Evolutionary conservation across 352 stramenopile genomes (phyloP).

Genomic region (Paralagenidium karlingii): DNA sequence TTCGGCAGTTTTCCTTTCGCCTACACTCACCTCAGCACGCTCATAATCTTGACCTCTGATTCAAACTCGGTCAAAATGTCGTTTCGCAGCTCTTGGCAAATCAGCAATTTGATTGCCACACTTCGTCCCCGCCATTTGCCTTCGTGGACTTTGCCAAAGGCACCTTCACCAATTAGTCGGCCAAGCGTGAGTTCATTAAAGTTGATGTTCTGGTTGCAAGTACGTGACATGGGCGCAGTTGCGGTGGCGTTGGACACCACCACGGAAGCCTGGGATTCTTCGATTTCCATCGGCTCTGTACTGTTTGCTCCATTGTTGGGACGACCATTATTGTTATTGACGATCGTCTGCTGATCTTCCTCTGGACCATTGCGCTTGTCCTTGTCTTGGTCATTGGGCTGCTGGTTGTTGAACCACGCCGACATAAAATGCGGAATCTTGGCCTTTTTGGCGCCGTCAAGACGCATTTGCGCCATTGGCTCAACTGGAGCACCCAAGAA

Average conservation of each 20-base stretch:
- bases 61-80: slow-evolving; percentile 58
- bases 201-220: slow-evolving; percentile 43
- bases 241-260: background rate
- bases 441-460: slow-evolving; percentile 54
- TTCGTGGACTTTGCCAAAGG: slow-evolving; percentile 57
- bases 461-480: slow-evolving; percentile 41
- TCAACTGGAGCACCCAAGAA: slow-evolving; percentile 32
- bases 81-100: slow-evolving; percentile 44
- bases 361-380: no score
- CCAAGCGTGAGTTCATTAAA: slow-evolving; percentile 43
- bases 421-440: slow-evolving; percentile 65
- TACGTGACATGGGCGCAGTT: background rate
- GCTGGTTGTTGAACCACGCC: slow-evolving; percentile 51
- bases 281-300: background rate
- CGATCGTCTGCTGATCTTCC: slow-evolving; percentile 16
- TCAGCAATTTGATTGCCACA: slow-evolving; percentile 56
- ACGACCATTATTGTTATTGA: slow-evolving; percentile 8
- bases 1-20: no score
- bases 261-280: background rate
- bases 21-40: slow-evolving; percentile 37
- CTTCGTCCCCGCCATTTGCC: slow-evolving; percentile 47
- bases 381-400: no score
- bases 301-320: background rate
- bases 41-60: slow-evolving; percentile 67
- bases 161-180: slow-evolving; percentile 49